A percentile compares a stretch with the other conserved stretches of the same genome.
Evolutionary conservation across 192 early-diverging fungal genomes (phyloP).

Genomic region (Borealophlyctis nickersoniae): DNA sequence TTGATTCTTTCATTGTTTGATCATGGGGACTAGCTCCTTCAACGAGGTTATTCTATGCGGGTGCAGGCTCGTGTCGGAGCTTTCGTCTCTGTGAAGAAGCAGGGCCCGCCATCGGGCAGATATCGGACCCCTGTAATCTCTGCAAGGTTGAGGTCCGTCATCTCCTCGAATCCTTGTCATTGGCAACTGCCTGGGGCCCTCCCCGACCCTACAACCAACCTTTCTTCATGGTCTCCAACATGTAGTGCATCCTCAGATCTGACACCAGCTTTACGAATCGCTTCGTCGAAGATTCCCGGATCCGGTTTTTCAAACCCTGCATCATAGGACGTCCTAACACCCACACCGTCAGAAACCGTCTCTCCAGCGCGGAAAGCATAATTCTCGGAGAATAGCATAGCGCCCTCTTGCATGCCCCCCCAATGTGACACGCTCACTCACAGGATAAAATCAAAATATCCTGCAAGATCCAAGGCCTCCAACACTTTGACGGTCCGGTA

Average conservation of each 20-base stretch:
- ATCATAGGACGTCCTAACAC: slow-evolving; percentile 14
- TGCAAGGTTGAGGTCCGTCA: not conserved
- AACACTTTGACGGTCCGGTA: too few relatives aligned
- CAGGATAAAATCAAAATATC: too few relatives aligned
- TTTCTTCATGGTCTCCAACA: not conserved
- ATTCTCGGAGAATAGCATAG: too few relatives aligned
- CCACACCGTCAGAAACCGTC: too few relatives aligned
- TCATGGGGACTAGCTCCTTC: too few relatives aligned
- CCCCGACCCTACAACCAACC: not conserved
- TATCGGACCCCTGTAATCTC: not conserved
- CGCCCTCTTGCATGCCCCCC: too few relatives aligned
- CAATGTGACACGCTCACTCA: too few relatives aligned
- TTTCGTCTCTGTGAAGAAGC: not conserved
- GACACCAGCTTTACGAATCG: not conserved
- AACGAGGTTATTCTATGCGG: too few relatives aligned
- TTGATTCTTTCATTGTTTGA: too few relatives aligned
- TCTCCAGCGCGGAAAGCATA: too few relatives aligned
- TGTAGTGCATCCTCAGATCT: not conserved
- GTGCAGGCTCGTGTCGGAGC: too few relatives aligned
- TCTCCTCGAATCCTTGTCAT: not conserved
- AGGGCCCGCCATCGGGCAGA: not conserved
- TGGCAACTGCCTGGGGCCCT: not conserved
- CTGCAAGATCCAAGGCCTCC: too few relatives aligned
- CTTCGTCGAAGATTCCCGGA: slow-evolving; percentile 17
- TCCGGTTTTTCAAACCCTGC: slow-evolving; percentile 17